Evolutionary conservation across 1,284 basidiomycete species (phyloP).

Genomic region (Marasmius sp.): DNA sequence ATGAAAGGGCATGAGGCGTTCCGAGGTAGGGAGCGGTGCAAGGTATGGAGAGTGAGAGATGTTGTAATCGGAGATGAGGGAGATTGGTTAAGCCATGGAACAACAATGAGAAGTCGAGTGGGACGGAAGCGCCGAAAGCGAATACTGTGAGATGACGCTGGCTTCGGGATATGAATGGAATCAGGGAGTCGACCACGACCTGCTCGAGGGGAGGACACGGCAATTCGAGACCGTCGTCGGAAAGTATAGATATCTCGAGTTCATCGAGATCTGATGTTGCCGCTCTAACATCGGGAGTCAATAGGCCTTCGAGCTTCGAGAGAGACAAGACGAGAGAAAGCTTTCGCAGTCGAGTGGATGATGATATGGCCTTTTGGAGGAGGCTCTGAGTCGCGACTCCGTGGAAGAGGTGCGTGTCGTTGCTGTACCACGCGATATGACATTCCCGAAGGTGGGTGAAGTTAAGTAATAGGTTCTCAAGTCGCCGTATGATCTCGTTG

Average conservation of each 20-base stretch:
- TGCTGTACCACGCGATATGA: neutral
- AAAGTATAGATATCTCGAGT: neutral
- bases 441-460: neutral
- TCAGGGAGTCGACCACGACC: neutral
- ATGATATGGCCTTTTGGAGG: neutral
- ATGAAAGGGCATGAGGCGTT: conserved; percentile 2
- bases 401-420: neutral
- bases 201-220: neutral
- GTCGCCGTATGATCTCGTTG: neutral
- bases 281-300: neutral
- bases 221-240: neutral
- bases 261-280: neutral
- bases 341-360: neutral
- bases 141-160: conserved; percentile 1
- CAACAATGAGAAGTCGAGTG: conserved; percentile 8
- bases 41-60: conserved; percentile 11
- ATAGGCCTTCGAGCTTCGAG: neutral
- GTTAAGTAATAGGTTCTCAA: neutral
- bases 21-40: conserved; percentile 7
- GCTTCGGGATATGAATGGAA: neutral
- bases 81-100: neutral
- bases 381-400: neutral
- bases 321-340: neutral
- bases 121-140: conserved; percentile 5
- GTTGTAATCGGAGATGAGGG: neutral